Base-by-base conservation (phyloP, 192 early-diverging fungal species). In the Coemansia sp. region DNA sequence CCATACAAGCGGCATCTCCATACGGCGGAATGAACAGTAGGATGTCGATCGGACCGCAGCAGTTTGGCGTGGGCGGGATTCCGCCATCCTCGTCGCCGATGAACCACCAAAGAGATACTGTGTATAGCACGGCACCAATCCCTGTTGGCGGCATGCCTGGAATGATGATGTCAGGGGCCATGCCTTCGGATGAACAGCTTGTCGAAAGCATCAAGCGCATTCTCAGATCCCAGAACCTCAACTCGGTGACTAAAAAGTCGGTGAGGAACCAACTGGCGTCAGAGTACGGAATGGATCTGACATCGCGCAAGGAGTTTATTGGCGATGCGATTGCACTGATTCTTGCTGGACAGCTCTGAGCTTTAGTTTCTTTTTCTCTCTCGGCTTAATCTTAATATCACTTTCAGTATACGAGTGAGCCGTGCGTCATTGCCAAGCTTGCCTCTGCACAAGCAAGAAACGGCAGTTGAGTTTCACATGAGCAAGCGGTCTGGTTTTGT, bases 231-330 rank as follows among this genome's bases (percentile, higher is more conserved):
- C 74, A 87, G 15, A 89, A 94, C 64, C 70, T 94, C 56, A 85
- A 85, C 67, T 74, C 79, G 2, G 74, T 94, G 34, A 93, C 92
- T 30, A 93, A 94, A 79, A 89, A 89, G 68, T 87, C 88, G 67
- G 89, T 96, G 53, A 82, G 91, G 7, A 86, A 89, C 45, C 85
- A 87, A 56, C 61, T 94, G 44, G 76, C 84, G 0, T 68, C 58
- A 2, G 69, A 85, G 29, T 94, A 89, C 69, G 85, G 87, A 17
- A 53, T 86, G 9, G 91, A 96, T 60, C 70, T 94, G 78, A 76
- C 67, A 0, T 52, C 77, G 6, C 72, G 82, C 64, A 86, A 88
- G 61, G 85, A 84, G 28, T 92, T 91, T 74, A 93, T 96, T 52
- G 87, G 88, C 41, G 81, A 87, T 28, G 62, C 69, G 2, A 89